Conservation (phyloP, 805 yeast species). For the Cyberlindnera euphorbiae region DNA sequence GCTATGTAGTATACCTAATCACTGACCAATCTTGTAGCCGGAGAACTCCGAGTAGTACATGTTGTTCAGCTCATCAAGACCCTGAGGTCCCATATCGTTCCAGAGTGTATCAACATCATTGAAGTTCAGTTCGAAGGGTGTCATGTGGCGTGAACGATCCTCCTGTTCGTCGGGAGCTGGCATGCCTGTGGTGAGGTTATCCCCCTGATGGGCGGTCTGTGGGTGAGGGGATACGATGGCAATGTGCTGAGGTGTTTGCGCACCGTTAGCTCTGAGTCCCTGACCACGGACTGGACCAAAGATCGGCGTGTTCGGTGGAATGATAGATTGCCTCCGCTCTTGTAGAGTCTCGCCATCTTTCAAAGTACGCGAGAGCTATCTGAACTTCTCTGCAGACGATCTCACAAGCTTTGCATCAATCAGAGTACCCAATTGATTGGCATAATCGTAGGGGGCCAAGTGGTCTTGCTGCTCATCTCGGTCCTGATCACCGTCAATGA, state of each 20-base stretch:
- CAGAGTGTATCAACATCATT: conserved; percentile 23
- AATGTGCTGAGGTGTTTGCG: neutral
- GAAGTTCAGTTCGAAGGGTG: conserved; percentile 18
- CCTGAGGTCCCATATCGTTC: conserved; percentile 26
- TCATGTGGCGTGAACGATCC: conserved; percentile 8
- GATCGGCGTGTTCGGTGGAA: conserved; percentile 9
- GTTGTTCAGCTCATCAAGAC: conserved; percentile 23
- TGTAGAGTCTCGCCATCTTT: conserved; percentile 6
- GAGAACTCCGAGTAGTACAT: conserved; percentile 27
- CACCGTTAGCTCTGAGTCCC: conserved; percentile 1
- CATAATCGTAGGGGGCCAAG: conserved; percentile 12
- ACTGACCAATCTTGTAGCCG: conserved; percentile 21
- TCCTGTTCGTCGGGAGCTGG: conserved; percentile 2
- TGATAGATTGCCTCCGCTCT: conserved; percentile 6
- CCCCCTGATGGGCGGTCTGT: neutral
- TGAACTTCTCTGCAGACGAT: conserved; percentile 13
- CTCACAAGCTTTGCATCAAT: conserved; percentile 15
- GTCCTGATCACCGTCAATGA: conserved; percentile 18
- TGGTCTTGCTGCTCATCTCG: conserved; percentile 8
- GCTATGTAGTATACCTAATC: neutral
- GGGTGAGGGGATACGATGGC: neutral
- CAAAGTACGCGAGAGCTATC: conserved; percentile 7
- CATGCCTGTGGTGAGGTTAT: neutral
- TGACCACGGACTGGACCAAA: conserved; percentile 7
- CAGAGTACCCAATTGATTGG: conserved; percentile 21